A percentile compares a stretch with the other conserved stretches of the same genome.
Conservation (phyloP, 2,329 filamentous ascomycete species). For the Penicillium sp. region DNA sequence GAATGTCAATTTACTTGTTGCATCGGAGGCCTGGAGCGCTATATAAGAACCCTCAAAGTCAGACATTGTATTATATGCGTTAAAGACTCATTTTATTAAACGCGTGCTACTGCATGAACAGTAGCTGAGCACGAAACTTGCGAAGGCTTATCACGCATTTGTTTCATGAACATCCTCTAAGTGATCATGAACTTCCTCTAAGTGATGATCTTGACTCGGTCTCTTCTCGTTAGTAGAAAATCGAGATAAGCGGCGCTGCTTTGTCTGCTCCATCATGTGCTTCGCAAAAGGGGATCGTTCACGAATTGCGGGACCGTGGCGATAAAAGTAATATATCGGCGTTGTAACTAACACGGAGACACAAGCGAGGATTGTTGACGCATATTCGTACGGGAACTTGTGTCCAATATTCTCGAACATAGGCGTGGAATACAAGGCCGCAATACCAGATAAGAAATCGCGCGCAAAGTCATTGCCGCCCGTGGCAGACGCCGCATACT, state of each 20-base stretch:
- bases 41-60: too few relatives aligned
- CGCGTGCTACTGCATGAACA: too few relatives aligned
- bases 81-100: too few relatives aligned
- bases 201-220: background rate
- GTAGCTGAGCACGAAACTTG: too few relatives aligned
- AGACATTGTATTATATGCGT: too few relatives aligned
- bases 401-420: slow-evolving; percentile 45
- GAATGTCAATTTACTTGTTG: too few relatives aligned
- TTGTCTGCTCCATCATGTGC: background rate
- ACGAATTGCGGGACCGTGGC: background rate
- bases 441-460: slow-evolving; percentile 60
- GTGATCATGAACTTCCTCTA: background rate
- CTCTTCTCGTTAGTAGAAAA: background rate
- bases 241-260: background rate
- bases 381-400: background rate
- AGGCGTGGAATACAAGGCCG: slow-evolving; percentile 56
- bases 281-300: background rate
- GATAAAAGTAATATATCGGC: background rate
- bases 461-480: slow-evolving; percentile 64
- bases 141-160: background rate
- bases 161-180: background rate
- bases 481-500: slow-evolving; percentile 61
- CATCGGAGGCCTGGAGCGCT: too few relatives aligned
- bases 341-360: background rate
- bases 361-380: background rate